phyloP scores from a whole-genome alignment of 202 grass and related monocot species.

The Setaria viridis region DNA sequence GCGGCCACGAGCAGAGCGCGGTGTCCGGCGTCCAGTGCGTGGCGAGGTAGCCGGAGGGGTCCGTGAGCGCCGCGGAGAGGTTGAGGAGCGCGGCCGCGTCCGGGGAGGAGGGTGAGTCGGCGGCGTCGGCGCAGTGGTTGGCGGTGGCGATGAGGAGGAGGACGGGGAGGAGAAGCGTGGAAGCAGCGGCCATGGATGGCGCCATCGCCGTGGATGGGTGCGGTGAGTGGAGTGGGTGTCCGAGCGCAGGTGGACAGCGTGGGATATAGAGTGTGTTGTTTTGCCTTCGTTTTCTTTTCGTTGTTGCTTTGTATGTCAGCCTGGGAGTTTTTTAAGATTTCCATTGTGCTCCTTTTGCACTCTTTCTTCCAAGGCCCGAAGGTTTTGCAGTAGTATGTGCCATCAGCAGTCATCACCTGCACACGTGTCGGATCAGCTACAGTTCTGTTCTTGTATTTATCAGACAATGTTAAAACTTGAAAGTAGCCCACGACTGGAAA shows the following conservation, averaged over 20 bases:
- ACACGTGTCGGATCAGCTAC: too few relatives aligned
- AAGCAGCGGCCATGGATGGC: constrained; percentile 34
- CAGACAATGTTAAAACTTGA: too few relatives aligned
- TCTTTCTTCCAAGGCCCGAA: neutral
- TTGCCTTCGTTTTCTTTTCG: constrained; percentile 13
- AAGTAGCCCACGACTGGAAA: too few relatives aligned
- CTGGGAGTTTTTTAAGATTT: neutral
- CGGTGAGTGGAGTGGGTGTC: constrained; percentile 29
- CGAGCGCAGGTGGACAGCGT: constrained; percentile 35
- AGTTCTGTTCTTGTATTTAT: too few relatives aligned
- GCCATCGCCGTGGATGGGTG: constrained; percentile 45
- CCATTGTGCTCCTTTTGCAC: neutral
- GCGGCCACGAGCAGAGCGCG: constrained; percentile 63
- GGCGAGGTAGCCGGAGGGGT: constrained; percentile 55
- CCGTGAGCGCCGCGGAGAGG: constrained; percentile 49
- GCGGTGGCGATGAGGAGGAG: constrained; percentile 27
- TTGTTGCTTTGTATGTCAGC: constrained; percentile 2
- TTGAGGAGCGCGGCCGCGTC: constrained; percentile 58
- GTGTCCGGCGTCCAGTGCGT: constrained; percentile 66
- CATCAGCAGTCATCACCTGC: too few relatives aligned
- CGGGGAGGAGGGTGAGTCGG: constrained; percentile 19
- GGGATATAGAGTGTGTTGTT: constrained; percentile 48
- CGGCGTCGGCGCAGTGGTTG: neutral
- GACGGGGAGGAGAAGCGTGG: constrained; percentile 44
- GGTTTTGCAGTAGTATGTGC: neutral